A percentile compares a stretch with the other conserved stretches of the same genome.
These are phyloP conservation scores for Escovopsis sp. DNA, from an alignment of 2,329 filamentous ascomycete genomes.

Conservation along the genomic window DNA sequence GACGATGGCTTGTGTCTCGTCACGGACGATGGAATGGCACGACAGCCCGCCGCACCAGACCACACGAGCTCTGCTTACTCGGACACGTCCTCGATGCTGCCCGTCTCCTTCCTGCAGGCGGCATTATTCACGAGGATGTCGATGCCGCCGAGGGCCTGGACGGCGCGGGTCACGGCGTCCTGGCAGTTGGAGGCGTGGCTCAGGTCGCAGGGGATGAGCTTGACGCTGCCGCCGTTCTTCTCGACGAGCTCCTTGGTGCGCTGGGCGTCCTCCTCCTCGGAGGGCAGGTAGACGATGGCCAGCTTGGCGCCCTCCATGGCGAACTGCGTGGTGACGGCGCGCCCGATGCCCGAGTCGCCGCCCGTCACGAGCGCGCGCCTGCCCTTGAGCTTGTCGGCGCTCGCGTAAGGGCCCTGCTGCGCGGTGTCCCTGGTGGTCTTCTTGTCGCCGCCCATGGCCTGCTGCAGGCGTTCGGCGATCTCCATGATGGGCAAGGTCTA, in stretches of 20 bases:
- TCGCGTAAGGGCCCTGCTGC: not conserved
- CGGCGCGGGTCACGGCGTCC: not conserved
- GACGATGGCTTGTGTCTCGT: too few relatives aligned
- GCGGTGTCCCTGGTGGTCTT: not conserved
- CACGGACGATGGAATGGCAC: too few relatives aligned
- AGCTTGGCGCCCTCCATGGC: not conserved
- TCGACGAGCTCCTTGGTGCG: not conserved
- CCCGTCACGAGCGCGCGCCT: constrained; percentile 1
- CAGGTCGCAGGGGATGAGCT: not conserved
- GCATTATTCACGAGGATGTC: not conserved
- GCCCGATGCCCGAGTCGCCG: not conserved
- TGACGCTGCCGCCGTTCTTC: not conserved
- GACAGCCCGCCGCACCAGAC: too few relatives aligned
- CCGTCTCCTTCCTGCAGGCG: not conserved
- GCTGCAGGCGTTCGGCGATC: too few relatives aligned
- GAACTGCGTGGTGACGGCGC: not conserved
- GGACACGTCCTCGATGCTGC: not conserved
- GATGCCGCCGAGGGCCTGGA: not conserved
- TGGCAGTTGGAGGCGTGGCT: not conserved
- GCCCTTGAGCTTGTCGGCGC: constrained; percentile 1
- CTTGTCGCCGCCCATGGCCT: not conserved
- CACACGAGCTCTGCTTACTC: too few relatives aligned
- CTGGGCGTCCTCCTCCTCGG: not conserved
- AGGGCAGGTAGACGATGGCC: not conserved
- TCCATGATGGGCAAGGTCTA: too few relatives aligned